These are phyloP conservation scores for Orbilia quercus DNA, from an alignment of 2,329 filamentous ascomycete genomes.

Conservation along the genomic window DNA sequence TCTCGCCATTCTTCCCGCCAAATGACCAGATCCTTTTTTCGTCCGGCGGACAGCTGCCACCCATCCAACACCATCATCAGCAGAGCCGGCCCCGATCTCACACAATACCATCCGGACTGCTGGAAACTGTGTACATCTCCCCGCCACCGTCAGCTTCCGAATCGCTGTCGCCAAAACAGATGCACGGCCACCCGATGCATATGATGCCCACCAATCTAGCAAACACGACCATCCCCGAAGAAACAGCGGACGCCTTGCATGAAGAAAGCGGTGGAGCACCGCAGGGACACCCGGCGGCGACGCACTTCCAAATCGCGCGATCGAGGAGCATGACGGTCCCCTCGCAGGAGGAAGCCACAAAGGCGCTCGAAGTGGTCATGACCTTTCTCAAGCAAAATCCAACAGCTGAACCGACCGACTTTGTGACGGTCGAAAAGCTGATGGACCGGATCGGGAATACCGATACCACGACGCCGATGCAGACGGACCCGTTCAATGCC, in stretches of 20 bases:
- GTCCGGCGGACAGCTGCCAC: conserved; percentile 43
- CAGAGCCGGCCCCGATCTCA: conserved; percentile 53
- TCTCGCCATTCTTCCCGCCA: conserved; percentile 53
- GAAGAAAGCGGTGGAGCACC: conserved; percentile 5
- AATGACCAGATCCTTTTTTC: conserved; percentile 47
- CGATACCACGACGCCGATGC: conserved; percentile 66
- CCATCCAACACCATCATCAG: conserved; percentile 46
- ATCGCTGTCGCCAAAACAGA: conserved; percentile 57
- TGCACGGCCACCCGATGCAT: conserved; percentile 51
- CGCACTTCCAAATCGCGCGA: conserved; percentile 52
- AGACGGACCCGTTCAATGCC: conserved; percentile 40
- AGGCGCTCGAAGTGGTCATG: conserved; percentile 83
- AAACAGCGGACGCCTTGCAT: conserved; percentile 47
- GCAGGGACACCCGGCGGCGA: conserved; percentile 9
- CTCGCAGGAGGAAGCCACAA: conserved; percentile 84
- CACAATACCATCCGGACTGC: conserved; percentile 51
- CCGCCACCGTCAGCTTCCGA: conserved; percentile 56
- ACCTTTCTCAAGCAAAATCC: conserved; percentile 81
- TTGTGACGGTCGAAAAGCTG: conserved; percentile 79
- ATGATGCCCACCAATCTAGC: conserved; percentile 49
- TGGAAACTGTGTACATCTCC: conserved; percentile 55
- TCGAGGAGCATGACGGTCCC: conserved; percentile 64
- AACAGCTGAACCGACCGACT: conserved; percentile 79
- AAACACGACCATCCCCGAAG: conserved; percentile 55
- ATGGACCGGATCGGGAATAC: conserved; percentile 69